Evolutionary conservation across 306 rosid genomes (phyloP), one percentile per base, ranked within the genome.

Genomic region (Quercus berberidifolia): DNA sequence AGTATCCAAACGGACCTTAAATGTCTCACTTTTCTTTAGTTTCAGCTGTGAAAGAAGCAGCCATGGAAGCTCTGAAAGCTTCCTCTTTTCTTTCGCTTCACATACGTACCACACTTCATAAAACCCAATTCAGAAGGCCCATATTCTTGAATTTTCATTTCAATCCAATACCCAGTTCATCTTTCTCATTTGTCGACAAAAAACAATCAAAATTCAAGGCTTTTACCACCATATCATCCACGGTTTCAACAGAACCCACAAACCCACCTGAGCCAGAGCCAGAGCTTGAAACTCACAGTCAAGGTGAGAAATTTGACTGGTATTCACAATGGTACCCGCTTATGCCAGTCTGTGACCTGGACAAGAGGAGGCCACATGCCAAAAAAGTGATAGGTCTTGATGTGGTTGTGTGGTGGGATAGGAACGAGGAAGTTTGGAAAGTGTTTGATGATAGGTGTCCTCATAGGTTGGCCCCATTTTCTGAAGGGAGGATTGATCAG

Each of bases 361-460:
- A 93, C 84, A 91, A 91, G 87, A 91, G 91, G 75, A 81, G 55
- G 8, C 97, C 98, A 5, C 97, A 86, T 81, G 98, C 78, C 1
- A 94, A 92, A 88, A 91, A 64, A 75, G 95, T 92, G 41, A 25
- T 94, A 77, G 97, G 98, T 0, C 56, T 94, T 71, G 98, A 94
- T 73, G 95, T 94, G 87, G 98, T 92, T 81, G 87, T 94, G 83
- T 94, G 98, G 97, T 94, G 97, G 97, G 97, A 94, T 82, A 86
- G 86, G 69, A 94, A 92, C 79, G 98, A 91, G 80, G 77, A 58
- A 86, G 80, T 79, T 3, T 92, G 98, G 98, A 81, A 90, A 86
- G 99, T 94, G 80, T 91, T 92, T 82, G 89, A 94, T 74, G 99
- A 94, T 84, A 62, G 75, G 0, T 94, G 99, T 84, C 99, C 99